A percentile compares a stretch with the other conserved stretches of the same genome.
phyloP scores from a whole-genome alignment of 352 stramenopile species.

The Vaucheria bursata region DNA sequence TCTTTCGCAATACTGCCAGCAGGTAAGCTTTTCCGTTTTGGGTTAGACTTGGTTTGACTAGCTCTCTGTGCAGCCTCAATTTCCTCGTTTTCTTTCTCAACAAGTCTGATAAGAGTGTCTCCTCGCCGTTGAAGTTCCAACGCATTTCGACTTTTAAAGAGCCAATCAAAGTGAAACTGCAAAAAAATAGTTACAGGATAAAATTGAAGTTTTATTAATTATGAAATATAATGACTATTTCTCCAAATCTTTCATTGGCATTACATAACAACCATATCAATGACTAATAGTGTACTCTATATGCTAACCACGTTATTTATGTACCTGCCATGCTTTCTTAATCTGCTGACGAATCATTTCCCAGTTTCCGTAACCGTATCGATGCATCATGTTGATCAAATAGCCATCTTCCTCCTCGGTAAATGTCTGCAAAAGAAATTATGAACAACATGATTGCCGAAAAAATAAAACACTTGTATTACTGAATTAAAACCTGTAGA shows the following conservation, averaged over 20 bases:
- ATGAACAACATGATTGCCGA: neutral
- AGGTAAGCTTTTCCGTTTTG: constrained; percentile 42
- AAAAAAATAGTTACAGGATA: constrained; percentile 72
- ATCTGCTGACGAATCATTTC: constrained; percentile 95
- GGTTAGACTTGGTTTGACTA: neutral
- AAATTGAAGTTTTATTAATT: too few relatives aligned
- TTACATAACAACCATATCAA: too few relatives aligned
- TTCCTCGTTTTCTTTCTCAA: constrained; percentile 82
- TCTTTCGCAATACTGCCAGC: too few relatives aligned
- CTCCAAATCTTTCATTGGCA: too few relatives aligned
- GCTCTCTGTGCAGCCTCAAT: constrained; percentile 12
- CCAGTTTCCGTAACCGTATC: constrained; percentile 90
- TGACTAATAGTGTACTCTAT: too few relatives aligned
- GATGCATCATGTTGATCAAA: constrained; percentile 96
- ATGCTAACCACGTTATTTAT: too few relatives aligned
- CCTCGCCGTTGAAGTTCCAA: constrained; percentile 92
- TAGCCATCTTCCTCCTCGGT: constrained; percentile 96
- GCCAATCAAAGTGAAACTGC: constrained; percentile 99
- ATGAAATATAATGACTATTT: too few relatives aligned
- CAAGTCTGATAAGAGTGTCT: constrained; percentile 84
- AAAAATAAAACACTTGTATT: neutral
- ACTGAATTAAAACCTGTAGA: neutral
- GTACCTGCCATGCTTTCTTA: constrained; percentile 56
- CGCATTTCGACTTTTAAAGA: constrained; percentile 95
- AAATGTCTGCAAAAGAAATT: constrained; percentile 3